Percentiles rank a stretch among this genome's conserved stretches.
phyloP scores from a whole-genome alignment of 768 basidiomycete species.

The Paxillus rubicundulus region DNA sequence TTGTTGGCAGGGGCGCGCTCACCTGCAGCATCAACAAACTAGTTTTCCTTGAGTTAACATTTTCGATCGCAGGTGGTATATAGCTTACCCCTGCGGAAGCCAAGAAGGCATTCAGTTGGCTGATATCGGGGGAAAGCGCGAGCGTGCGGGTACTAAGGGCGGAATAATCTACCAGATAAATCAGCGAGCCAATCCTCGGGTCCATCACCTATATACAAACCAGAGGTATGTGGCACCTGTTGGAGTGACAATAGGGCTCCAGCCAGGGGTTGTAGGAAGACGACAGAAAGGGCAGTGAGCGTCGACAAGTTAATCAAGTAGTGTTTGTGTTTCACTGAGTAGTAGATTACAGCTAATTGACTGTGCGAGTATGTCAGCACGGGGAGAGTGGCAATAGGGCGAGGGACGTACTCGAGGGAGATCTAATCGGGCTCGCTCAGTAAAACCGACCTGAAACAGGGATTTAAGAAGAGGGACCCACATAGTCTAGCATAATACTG shows the following conservation, averaged over 20 bases:
- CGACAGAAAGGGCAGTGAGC: conserved; percentile 43
- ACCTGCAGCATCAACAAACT: conserved; percentile 33
- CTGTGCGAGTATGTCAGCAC: conserved; percentile 31
- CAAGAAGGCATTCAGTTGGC: conserved; percentile 49
- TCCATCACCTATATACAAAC: conserved; percentile 11
- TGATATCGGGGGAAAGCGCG: conserved; percentile 45
- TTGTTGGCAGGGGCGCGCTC: neutral
- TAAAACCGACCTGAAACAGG: neutral
- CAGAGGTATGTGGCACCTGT: conserved; percentile 17
- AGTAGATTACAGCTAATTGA: conserved; percentile 39
- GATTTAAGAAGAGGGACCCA: conserved; percentile 28
- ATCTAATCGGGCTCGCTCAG: conserved; percentile 32
- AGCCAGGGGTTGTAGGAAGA: conserved; percentile 59
- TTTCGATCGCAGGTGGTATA: neutral
- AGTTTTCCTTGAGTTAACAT: conserved; percentile 23
- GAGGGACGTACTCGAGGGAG: conserved; percentile 38
- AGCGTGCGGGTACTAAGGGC: conserved; percentile 44
- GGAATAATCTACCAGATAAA: conserved; percentile 25
- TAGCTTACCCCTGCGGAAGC: conserved; percentile 55
- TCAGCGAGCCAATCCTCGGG: conserved; percentile 1
- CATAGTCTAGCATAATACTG: conserved; percentile 68
- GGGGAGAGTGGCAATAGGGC: neutral
- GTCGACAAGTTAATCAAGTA: conserved; percentile 53
- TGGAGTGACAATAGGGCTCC: conserved; percentile 31
- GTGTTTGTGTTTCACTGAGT: conserved; percentile 51